Evolutionary conservation across 805 yeast genomes (phyloP), one percentile per base, ranked within the genome.

Genomic region (Peterozyma xylosa): DNA sequence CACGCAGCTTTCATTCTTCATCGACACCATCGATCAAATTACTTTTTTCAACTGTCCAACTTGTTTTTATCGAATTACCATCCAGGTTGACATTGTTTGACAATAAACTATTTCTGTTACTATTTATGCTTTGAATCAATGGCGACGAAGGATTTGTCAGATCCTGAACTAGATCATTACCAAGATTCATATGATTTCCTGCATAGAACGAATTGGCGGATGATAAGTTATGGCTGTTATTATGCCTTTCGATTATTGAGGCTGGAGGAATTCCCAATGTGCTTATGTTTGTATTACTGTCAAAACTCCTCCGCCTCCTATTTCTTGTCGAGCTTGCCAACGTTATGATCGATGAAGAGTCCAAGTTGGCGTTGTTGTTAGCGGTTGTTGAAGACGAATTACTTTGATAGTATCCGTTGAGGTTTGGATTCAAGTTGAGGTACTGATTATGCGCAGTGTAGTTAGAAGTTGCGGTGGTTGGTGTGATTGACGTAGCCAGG

Each of bases 251-350:
- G 63, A 79, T 63, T 9, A 82, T 78, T 50, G 84, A 76, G n/a
- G 86, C 83, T 0, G 89, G 88, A 1, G 88, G 78, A 14, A 82
- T 81, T 0, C 87, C 87, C 27, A 78, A 67, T 0, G 84, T 77
- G 41, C 84, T 76, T 16, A 86, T 76, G 50, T 78, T 81, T 3
- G 83, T 73, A 27, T 76, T 71, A 27, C 43, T 40, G 35, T 73
- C 71, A 9, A 68, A 55, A 21, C 64, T 59, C 16, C 64, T 46
- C 33, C 66, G 48, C 45, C 65, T 49, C 18, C 66, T 53, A 2
- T 64, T 58, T 21, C 27, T 21, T 21, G 27, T 21, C 2, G 64
- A 59, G 33, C 62, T 55, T 2, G 66, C 66, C 43, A 63, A 53
- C 1, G 67, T 63, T 5, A 63, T 51, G 16, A 63, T 59, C 2